Conservation (phyloP, 805 yeast genomes). For the Wickerhamomyces sydowiorum region DNA sequence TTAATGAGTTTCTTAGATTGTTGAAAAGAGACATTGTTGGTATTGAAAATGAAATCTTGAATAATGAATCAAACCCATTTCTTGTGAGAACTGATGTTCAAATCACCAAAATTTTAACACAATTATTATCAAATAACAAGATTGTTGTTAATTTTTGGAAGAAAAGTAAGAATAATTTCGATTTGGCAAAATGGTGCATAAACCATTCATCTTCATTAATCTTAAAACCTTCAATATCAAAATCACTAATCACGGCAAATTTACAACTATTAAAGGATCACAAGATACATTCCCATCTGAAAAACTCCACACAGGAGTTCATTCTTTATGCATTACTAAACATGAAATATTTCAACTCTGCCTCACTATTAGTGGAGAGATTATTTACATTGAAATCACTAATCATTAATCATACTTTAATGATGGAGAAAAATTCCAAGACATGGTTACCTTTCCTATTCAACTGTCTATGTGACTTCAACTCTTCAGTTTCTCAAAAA, state of each 20-base stretch:
- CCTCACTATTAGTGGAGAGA: conserved; percentile 17
- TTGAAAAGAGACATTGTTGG: conserved; percentile 8
- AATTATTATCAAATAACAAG: conserved; percentile 11
- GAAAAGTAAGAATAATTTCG: conserved; percentile 1
- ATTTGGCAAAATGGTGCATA: conserved; percentile 12
- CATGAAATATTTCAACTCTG: conserved; percentile 17
- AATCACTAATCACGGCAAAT: conserved; percentile 18
- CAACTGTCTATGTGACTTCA: conserved; percentile 15
- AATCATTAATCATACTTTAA: conserved; percentile 9
- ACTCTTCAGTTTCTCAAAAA: conserved; percentile 8
- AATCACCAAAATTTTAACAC: conserved; percentile 13
- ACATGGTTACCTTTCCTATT: conserved; percentile 16
- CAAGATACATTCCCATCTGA: conserved; percentile 7
- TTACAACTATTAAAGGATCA: conserved; percentile 21
- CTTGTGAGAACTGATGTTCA: conserved; percentile 19
- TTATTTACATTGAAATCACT: conserved; percentile 16
- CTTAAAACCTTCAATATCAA: conserved; percentile 11
- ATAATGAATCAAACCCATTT: conserved; percentile 13
- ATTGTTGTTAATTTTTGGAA: conserved; percentile 6
- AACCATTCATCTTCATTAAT: conserved; percentile 9
- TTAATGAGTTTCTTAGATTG: conserved; percentile 6
- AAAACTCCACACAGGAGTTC: conserved; percentile 11
- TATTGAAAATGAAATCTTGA: conserved; percentile 7
- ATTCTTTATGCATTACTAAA: conserved; percentile 16
- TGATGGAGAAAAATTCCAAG: conserved; percentile 24